A percentile compares a stretch with the other conserved stretches of the same genome.
Evolutionary conservation across 495 filamentous ascomycete species (phyloP).

Genomic region (Penicillium crystallinum): DNA sequence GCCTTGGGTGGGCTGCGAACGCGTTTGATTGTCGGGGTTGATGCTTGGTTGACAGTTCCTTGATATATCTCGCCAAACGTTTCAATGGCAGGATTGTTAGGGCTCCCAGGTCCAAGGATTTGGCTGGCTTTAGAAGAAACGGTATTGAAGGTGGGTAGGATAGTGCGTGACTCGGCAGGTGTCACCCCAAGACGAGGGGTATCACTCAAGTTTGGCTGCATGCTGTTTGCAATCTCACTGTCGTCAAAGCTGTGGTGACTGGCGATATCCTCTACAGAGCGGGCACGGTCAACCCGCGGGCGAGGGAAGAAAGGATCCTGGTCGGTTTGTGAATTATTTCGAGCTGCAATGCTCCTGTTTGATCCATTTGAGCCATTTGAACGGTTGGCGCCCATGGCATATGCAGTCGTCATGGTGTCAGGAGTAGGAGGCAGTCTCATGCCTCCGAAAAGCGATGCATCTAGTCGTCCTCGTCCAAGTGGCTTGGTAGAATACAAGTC

Average conservation of each 20-base stretch:
- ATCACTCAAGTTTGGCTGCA: slow-evolving; percentile 31
- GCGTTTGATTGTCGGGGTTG: slow-evolving; percentile 21
- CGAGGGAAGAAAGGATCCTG: slow-evolving; percentile 14
- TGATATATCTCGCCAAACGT: slow-evolving; percentile 19
- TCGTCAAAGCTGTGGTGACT: slow-evolving; percentile 25
- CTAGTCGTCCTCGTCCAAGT: slow-evolving; percentile 23
- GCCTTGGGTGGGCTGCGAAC: slow-evolving; percentile 20
- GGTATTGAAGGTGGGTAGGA: slow-evolving; percentile 30
- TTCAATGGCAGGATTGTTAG: slow-evolving; percentile 20
- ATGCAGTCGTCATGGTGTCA: slow-evolving; percentile 43
- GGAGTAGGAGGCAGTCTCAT: slow-evolving; percentile 39
- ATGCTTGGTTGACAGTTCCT: slow-evolving; percentile 14
- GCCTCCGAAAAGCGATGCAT: slow-evolving; percentile 32
- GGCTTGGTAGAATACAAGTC: slow-evolving; percentile 21
- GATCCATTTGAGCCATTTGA: slow-evolving; percentile 14
- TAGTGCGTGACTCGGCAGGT: slow-evolving; percentile 23
- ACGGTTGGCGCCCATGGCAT: slow-evolving; percentile 25
- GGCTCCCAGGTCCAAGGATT: slow-evolving; percentile 23
- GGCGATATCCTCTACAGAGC: slow-evolving; percentile 33
- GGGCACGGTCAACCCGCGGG: slow-evolving; percentile 25
- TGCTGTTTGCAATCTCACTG: slow-evolving; percentile 25
- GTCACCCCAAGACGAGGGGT: slow-evolving; percentile 21
- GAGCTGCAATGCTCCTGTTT: slow-evolving; percentile 29
- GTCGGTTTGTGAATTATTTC: slow-evolving; percentile 18
- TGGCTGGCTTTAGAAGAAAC: slow-evolving; percentile 25